These are phyloP conservation scores for Amaranthus hypochondriacus DNA, from an alignment of 148 eudicot species.

Conservation along the genomic window DNA sequence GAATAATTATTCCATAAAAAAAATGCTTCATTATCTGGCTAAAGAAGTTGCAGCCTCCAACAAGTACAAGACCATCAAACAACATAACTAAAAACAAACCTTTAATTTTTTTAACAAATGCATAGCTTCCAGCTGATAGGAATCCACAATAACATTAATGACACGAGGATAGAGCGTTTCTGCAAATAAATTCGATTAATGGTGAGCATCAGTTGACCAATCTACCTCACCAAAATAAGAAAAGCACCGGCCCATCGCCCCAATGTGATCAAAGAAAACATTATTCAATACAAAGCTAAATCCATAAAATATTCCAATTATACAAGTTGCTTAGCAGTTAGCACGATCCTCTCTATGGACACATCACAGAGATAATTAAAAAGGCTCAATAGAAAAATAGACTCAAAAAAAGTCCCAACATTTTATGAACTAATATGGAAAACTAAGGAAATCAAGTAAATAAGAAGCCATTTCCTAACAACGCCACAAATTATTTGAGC, in stretches of 20 bases:
- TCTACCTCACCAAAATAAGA: neutral
- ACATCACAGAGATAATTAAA: no score
- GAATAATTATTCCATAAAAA: neutral
- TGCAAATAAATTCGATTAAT: constrained; percentile 18
- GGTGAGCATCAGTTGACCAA: neutral
- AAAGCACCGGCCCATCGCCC: no score
- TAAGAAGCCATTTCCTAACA: no score
- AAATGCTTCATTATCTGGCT: neutral
- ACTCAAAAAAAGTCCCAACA: no score
- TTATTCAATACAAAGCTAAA: neutral
- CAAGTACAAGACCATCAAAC: constrained; percentile 1
- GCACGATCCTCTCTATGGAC: no score
- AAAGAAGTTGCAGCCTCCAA: neutral
- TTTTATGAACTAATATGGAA: no score
- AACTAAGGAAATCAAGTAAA: no score
- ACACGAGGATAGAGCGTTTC: constrained; percentile 40
- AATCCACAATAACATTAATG: constrained; percentile 57
- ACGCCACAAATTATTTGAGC: no score
- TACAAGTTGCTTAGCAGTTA: no score
- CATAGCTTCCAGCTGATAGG: constrained; percentile 76
- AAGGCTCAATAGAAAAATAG: no score
- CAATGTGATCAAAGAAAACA: neutral
- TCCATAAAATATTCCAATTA: no score
- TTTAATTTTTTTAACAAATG: constrained; percentile 61
- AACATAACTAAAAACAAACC: constrained; percentile 46